Percentiles rank a stretch among this genome's conserved stretches.
phyloP scores from a whole-genome alignment of 2,329 filamentous ascomycete genomes.

The Colletotrichum noveboracense region DNA sequence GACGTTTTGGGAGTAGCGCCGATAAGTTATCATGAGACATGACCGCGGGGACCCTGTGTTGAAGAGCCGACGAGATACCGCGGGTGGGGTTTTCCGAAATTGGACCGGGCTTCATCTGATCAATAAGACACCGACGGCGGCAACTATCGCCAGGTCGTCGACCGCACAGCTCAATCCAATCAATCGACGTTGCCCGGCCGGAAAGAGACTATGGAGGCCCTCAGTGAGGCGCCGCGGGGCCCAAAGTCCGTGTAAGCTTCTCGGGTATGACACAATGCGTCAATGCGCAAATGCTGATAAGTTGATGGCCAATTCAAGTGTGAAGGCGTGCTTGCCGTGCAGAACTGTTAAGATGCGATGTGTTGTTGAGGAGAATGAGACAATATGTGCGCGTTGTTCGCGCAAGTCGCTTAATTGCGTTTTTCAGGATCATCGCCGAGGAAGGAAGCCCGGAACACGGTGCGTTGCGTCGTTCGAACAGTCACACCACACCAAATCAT shows the following conservation, averaged over 20 bases:
- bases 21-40: background rate
- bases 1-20: background rate
- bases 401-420: conserved; percentile 41
- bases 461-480: conserved; percentile 10
- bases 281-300: background rate
- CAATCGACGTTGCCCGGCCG: background rate
- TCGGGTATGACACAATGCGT: background rate
- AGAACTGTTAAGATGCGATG: conserved; percentile 46
- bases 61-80: background rate
- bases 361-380: conserved; percentile 23
- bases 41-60: background rate
- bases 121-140: background rate
- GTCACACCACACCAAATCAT: background rate
- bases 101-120: background rate
- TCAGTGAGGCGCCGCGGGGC: background rate
- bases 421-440: conserved; percentile 42
- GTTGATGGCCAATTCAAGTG: background rate
- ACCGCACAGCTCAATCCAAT: background rate
- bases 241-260: background rate
- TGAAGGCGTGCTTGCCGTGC: conserved; percentile 40
- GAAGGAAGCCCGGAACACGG: conserved; percentile 41
- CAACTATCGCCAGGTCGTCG: background rate
- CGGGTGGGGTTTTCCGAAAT: background rate
- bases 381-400: conserved; percentile 38
- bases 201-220: background rate